Base-by-base conservation (phyloP, 2,329 filamentous ascomycete species). In the Sporothrix globosa region DNA sequence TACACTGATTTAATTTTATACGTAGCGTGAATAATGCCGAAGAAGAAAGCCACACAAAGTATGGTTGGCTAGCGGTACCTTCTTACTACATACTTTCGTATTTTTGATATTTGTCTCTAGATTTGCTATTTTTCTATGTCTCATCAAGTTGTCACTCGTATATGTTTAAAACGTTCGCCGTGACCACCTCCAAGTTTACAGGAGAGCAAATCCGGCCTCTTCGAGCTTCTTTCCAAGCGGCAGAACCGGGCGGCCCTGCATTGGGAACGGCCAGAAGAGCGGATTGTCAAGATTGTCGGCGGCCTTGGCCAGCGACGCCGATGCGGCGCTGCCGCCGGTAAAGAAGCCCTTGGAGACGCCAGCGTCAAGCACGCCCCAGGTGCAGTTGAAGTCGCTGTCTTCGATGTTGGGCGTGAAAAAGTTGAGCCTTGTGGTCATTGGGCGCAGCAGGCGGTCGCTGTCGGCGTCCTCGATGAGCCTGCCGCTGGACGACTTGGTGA, bases 201-300 rank as follows among this genome's bases (percentile, higher is more conserved):
- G 46, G 27, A 82, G 71, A 30, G 80, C 80, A 74, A 88, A 88
- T 0, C 86, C 86, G 2, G 86, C 84, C 41, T 84, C 81, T 73
- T 83, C 79, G 68, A 88, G 74, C 66, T 82, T 79, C 41, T 80
- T 75, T 0, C 85, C 84, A 0, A 77, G 79, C 0, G 84, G 82
- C 39, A 88, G 73, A 70, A 87, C 84, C 3, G 86, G 86, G 27
- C 85, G 80, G 0, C 86, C 86, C 73, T 88, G 86, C 84, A 87
- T 84, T 0, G 86, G 86, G 72, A 88, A 88, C 0, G 86, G 85
- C 86, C 86, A 88, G 74, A 88, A 88, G 1, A 88, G 77, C 21
- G 86, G 86, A 69, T 87, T 87, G 71, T 86, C 83, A 72, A 83
- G 76, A 24, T 75, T 78, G 27, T 82, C 81, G 0, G 80, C 80